Evolutionary conservation across 768 basidiomycete species (phyloP).

Genomic region (Kondoa subrosea): DNA sequence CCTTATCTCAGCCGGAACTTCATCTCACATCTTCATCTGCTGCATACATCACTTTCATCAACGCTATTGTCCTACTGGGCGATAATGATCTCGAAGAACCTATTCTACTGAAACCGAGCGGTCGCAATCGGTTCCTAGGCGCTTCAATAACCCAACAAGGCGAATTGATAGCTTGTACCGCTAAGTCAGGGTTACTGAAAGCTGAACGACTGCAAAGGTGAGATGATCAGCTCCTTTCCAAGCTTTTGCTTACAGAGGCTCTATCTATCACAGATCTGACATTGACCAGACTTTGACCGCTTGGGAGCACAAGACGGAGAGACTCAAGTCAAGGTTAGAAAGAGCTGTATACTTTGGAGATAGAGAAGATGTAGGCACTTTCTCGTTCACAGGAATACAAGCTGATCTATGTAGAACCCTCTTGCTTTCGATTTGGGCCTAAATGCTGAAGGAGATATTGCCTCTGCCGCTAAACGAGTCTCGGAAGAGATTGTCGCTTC

Average conservation of each 20-base stretch:
- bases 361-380: constrained; percentile 6
- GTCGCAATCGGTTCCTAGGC: constrained; percentile 34
- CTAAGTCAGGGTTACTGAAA: background rate
- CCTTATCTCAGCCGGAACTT: constrained; percentile 31
- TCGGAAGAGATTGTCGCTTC: constrained; percentile 43
- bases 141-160: background rate
- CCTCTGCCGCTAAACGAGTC: constrained; percentile 31
- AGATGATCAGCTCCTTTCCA: constrained; percentile 23
- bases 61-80: constrained; percentile 30
- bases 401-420: constrained; percentile 30
- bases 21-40: constrained; percentile 25
- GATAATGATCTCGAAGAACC: constrained; percentile 31
- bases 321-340: constrained; percentile 33
- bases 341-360: constrained; percentile 36
- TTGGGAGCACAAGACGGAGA: constrained; percentile 25
- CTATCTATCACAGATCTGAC: constrained; percentile 9
- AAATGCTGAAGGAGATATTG: constrained; percentile 29
- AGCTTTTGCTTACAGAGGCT: constrained; percentile 21
- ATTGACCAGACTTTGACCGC: constrained; percentile 1
- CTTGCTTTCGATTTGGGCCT: constrained; percentile 30
- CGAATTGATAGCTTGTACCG: background rate
- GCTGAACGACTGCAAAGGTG: background rate
- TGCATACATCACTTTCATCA: constrained; percentile 32
- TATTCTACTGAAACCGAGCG: constrained; percentile 31
- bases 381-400: background rate